Evolutionary conservation across 352 stramenopile species (phyloP).

Genomic region (Globisporangium rhizosaccharum): DNA sequence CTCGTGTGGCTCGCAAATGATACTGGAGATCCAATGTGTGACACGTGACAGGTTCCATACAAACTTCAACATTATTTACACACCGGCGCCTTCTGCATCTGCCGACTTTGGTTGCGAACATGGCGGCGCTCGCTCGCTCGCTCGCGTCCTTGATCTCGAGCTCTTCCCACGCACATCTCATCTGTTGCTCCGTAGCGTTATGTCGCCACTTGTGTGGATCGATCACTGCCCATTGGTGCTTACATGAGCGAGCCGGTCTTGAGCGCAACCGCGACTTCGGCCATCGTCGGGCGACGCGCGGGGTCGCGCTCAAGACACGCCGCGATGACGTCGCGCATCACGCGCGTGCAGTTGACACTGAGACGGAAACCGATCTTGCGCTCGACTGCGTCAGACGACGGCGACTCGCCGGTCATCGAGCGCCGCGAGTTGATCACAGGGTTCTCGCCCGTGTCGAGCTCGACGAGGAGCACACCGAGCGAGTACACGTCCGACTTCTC

Average conservation of each 20-base stretch:
- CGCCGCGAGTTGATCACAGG: conserved; percentile 55
- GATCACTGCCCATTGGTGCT: not conserved
- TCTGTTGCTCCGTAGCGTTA: not conserved
- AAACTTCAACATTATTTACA: too few relatives aligned
- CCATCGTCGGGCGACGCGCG: conserved; percentile 46
- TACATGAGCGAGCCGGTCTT: conserved; percentile 57
- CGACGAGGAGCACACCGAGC: conserved; percentile 74
- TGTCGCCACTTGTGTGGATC: not conserved
- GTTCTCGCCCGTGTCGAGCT: conserved; percentile 67
- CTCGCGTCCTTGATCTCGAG: too few relatives aligned
- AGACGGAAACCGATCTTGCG: conserved; percentile 52
- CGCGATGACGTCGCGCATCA: conserved; percentile 63
- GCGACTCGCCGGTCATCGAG: conserved; percentile 25
- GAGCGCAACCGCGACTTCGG: conserved; percentile 51
- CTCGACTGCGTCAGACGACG: conserved; percentile 31
- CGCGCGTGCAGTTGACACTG: conserved; percentile 42
- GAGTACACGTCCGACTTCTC: conserved; percentile 72
- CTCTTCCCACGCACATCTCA: not conserved
- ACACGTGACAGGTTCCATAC: too few relatives aligned
- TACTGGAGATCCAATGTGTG: too few relatives aligned
- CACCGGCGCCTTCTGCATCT: too few relatives aligned
- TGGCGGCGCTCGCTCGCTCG: too few relatives aligned
- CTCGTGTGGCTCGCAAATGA: too few relatives aligned
- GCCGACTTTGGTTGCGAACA: too few relatives aligned
- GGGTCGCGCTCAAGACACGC: conserved; percentile 59